phyloP scores from a whole-genome alignment of 1,139 yeast genomes.

The Komagataea norvegica region DNA sequence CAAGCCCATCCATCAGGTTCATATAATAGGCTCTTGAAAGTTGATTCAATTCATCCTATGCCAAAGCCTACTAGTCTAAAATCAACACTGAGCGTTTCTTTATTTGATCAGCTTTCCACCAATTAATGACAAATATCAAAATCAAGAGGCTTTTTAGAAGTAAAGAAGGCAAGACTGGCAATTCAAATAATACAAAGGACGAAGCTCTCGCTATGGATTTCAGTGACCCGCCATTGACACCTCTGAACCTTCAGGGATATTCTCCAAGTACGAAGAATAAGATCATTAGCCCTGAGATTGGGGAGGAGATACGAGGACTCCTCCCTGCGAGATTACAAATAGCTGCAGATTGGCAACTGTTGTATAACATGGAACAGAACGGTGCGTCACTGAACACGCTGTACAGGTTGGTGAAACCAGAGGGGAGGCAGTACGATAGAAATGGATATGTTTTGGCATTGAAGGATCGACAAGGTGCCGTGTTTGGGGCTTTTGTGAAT shows the following conservation, averaged over 20 bases:
- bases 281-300: conserved; percentile 55
- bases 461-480: conserved; percentile 53
- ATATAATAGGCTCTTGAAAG: too few relatives aligned
- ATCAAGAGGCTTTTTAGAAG: conserved; percentile 3
- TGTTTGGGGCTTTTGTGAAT: conserved; percentile 82
- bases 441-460: conserved; percentile 69
- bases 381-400: conserved; percentile 85
- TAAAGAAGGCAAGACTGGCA: conserved; percentile 1
- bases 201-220: conserved; percentile 5
- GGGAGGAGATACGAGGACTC: conserved; percentile 66
- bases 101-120: background rate
- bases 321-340: conserved; percentile 78
- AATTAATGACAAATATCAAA: conserved; percentile 3
- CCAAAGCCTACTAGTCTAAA: too few relatives aligned
- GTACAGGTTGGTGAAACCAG: conserved; percentile 40
- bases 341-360: conserved; percentile 68
- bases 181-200: too few relatives aligned
- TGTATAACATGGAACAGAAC: conserved; percentile 83
- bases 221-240: conserved; percentile 37
- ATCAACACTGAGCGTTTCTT: too few relatives aligned
- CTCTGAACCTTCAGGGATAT: conserved; percentile 53
- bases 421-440: conserved; percentile 28
- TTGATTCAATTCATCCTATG: too few relatives aligned
- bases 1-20: too few relatives aligned
- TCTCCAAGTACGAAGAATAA: conserved; percentile 49